Base-by-base conservation (phyloP, 768 basidiomycete species). In the Pluteus cervinus region DNA sequence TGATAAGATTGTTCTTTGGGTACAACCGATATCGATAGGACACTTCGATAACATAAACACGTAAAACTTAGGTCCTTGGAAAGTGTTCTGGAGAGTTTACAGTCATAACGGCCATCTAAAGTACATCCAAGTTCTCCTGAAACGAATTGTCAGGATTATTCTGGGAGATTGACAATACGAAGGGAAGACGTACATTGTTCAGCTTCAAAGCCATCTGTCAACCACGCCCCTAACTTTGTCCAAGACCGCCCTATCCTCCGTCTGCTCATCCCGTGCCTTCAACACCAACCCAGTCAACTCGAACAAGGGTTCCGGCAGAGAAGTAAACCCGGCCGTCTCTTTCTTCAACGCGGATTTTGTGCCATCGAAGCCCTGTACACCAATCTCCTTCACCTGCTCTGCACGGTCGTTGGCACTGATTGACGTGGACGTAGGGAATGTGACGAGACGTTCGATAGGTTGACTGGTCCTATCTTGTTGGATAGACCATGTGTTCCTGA, bases 401-500 rank as follows among this genome's bases (percentile, higher is more conserved):
- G 36, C 39, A 5, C 34, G 36, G 7, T 28, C 29, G 2, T 33
- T 39, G 6, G 32, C 26, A 5, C 44, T 28, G 6, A 22, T 20
- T 1, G 26, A 28, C 22, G 24, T 40, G 7, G 51, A 50, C 12
- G 58, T 36, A n/a, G n/a, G n/a, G n/a, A n/a, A n/a, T n/a, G n/a
- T n/a, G 26, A 65, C 47, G 17, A 68, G 37, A 8, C 64, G 47
- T 16, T 65, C 59, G 14, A 62, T 61, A 11, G 62, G 58, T 37
- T 53, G 53, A n/a, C 55, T 48, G 10, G 64, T 65, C 11, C 26
- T 47, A 2, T 42, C 43, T 2, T 53, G 59, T 24, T 51, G 49
- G 28, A 68, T 40, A 10, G 55, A 42, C 62, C 66, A 66, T 7
- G 54, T 58, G 39, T 65, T 65, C 24, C 60, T 49, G 42, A 60